Conservation (phyloP, 257 asterid genomes). For the Parsonsia alboflavescens region DNA sequence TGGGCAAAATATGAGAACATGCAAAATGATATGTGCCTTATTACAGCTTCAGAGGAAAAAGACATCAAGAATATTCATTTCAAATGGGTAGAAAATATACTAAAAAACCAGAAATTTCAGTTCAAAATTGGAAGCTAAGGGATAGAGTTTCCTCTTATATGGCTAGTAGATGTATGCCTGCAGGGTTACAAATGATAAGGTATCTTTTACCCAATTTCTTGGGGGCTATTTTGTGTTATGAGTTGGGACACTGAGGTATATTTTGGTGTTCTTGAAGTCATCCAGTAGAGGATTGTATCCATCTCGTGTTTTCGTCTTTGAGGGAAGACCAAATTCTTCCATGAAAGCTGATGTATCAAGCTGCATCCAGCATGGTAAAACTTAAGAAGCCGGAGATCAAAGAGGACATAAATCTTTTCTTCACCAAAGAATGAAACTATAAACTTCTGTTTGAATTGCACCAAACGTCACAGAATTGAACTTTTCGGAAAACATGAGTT, state of each 20-base stretch:
- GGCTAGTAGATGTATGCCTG: background rate
- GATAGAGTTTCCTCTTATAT: background rate
- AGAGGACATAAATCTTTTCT: background rate
- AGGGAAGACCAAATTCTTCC: conserved; percentile 95
- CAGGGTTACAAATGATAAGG: no score
- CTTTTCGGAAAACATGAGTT: background rate
- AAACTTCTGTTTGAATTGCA: no score
- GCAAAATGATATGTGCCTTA: background rate
- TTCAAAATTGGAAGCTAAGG: background rate
- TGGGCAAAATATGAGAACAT: background rate
- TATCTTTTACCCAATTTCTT: background rate
- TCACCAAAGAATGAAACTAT: background rate
- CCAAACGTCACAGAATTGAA: background rate
- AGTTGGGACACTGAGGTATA: conserved; percentile 92
- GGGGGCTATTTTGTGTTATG: conserved; percentile 63
- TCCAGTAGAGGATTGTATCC: conserved; percentile 96
- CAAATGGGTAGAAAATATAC: background rate
- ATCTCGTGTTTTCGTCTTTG: conserved; percentile 84
- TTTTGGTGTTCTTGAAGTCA: conserved; percentile 93
- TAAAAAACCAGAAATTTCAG: background rate
- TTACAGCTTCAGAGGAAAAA: background rate
- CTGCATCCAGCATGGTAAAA: conserved; percentile 31
- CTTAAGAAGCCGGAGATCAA: background rate
- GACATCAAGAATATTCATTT: background rate
- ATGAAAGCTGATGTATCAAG: conserved; percentile 87